phyloP scores from a whole-genome alignment of 1,284 basidiomycete genomes.

The Schizophyllum amplum region DNA sequence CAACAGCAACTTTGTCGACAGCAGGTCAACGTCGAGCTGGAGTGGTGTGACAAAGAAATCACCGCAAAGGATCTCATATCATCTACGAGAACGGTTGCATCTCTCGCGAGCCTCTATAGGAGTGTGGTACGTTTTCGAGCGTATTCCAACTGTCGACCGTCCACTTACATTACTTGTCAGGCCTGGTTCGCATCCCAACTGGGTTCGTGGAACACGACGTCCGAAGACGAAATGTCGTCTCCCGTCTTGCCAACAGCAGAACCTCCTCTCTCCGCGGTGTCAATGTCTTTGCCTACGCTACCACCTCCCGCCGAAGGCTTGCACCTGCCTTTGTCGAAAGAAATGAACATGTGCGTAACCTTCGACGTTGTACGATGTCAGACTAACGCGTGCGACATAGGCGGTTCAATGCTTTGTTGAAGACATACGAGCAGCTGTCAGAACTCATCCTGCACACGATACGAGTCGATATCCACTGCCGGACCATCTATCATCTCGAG shows the following conservation, averaged over 20 bases:
- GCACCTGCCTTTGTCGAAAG: conserved; percentile 70
- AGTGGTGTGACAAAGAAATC: conserved; percentile 50
- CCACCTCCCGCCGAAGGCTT: conserved; percentile 39
- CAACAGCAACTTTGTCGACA: conserved; percentile 56
- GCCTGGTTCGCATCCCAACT: conserved; percentile 77
- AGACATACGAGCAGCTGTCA: conserved; percentile 85
- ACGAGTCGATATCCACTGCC: conserved; percentile 82
- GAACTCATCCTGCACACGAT: conserved; percentile 86
- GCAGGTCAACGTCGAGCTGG: conserved; percentile 71
- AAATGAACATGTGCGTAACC: conserved; percentile 73
- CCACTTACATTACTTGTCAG: conserved; percentile 31
- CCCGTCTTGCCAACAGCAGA: too few relatives aligned
- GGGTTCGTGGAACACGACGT: conserved; percentile 21
- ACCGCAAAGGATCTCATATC: conserved; percentile 65
- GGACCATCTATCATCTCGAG: conserved; percentile 77
- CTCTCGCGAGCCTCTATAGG: conserved; percentile 76
- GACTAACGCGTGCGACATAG: conserved; percentile 30
- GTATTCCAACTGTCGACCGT: not conserved
- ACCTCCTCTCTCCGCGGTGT: conserved; percentile 32
- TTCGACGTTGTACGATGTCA: conserved; percentile 3
- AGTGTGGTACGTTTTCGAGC: conserved; percentile 64
- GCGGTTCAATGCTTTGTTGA: conserved; percentile 83
- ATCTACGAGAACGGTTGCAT: conserved; percentile 69
- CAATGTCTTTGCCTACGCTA: conserved; percentile 36
- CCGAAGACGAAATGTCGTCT: conserved; percentile 77